phyloP scores from a whole-genome alignment of 106 monocot species.

The Ottelia alismoides region DNA sequence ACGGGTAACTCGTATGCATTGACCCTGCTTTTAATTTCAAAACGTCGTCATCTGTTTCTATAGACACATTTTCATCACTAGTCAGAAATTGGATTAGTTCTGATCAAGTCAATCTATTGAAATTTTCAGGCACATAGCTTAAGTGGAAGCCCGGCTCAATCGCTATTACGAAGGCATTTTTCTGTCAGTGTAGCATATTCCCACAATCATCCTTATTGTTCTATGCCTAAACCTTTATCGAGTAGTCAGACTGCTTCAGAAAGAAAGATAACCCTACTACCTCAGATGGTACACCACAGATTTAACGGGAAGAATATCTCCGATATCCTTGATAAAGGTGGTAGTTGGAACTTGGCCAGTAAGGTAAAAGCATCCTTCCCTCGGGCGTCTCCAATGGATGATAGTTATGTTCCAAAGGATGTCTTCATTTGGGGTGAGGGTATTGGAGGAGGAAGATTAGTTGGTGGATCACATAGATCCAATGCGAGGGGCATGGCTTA shows the following conservation, averaged over 20 bases:
- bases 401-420: constrained; percentile 29
- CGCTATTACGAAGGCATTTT: constrained; percentile 16
- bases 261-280: constrained; percentile 9
- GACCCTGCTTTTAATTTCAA: constrained; percentile 16
- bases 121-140: constrained; percentile 27
- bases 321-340: neutral
- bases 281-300: constrained; percentile 1
- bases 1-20: constrained; percentile 15
- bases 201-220: constrained; percentile 26
- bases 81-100: neutral
- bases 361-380: constrained; percentile 16
- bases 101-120: constrained; percentile 7
- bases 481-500: neutral
- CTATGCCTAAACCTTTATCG: constrained; percentile 26
- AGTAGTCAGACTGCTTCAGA: constrained; percentile 20
- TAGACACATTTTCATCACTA: neutral
- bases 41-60: neutral
- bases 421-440: constrained; percentile 65
- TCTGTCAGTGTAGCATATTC: constrained; percentile 24
- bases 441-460: constrained; percentile 25
- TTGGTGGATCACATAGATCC: constrained; percentile 29
- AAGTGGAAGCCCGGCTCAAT: constrained; percentile 23
- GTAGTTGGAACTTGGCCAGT: no score
- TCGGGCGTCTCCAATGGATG: constrained; percentile 24
- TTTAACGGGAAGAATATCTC: constrained; percentile 7